Evolutionary conservation across 1,284 basidiomycete genomes (phyloP), one percentile per base, ranked within the genome.

Genomic region (Irpex lacteus): DNA sequence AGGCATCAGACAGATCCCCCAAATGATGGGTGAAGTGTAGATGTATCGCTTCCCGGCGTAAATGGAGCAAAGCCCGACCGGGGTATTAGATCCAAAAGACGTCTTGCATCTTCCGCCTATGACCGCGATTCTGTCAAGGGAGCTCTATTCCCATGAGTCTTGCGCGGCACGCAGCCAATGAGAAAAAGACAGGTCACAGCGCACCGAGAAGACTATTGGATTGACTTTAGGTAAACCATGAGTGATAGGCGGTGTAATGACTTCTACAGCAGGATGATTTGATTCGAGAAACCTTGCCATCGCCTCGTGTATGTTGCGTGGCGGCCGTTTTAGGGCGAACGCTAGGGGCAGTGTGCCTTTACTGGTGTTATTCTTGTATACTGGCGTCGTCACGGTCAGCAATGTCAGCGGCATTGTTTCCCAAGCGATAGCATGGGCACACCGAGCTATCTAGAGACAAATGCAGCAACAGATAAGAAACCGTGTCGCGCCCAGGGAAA

Each of bases 271-370:
- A 60, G 50, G 37, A 36, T 40, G 36, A 60, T 66, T 62, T 44
- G 62, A 60, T 63, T 66, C 65, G 38, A 66, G 65, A 63, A 62
- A 50, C 19, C 44, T 13, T 47, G 37, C 59, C 52, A 61, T 60
- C 55, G 65, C 65, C 65, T 61, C 65, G 65, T 66, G 65, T 56
- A 57, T 37, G 19, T 53, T 61, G 65, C 65, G 65, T 66, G 65
- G 57, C 59, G 52, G 50, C 49, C 49, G 47, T 54, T 66, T 61
- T 63, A 61, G 52, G 65, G 62, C 40, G 36, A 38, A 56, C 54
- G 11, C 13, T 36, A 57, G 65, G 58, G 53, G 61, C 19, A 59
- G 62, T 55, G 32, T 40, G 57, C n/a, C 58, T 50, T 52, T 49
- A 59, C 40, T 37, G 40, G 21, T 38, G 54, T 21, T 21, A 18